Conservation (phyloP, 2,329 filamentous ascomycete species). For the Periconia sp. region DNA sequence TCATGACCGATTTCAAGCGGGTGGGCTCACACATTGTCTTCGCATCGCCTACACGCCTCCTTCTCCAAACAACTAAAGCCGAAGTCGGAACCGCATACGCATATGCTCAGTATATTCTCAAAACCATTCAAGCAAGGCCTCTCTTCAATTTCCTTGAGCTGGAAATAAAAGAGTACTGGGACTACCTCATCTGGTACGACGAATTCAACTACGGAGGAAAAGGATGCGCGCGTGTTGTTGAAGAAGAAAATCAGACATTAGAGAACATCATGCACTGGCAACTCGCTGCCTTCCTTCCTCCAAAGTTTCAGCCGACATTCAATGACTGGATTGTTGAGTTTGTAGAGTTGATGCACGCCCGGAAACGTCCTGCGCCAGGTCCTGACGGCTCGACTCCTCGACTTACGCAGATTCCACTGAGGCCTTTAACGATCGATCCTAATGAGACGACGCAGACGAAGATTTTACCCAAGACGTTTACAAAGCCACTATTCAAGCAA, state of each 20-base stretch:
- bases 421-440: slow-evolving; percentile 59
- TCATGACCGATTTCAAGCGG: slow-evolving; percentile 95
- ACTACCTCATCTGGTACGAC: slow-evolving; percentile 98
- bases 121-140: slow-evolving; percentile 93
- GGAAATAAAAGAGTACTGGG: slow-evolving; percentile 98
- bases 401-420: slow-evolving; percentile 66
- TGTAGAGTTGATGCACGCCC: slow-evolving; percentile 87
- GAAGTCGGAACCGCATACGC: slow-evolving; percentile 97
- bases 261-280: slow-evolving; percentile 99
- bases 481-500: slow-evolving; percentile 88
- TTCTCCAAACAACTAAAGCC: slow-evolving; percentile 94
- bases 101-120: slow-evolving; percentile 96
- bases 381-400: slow-evolving; percentile 60
- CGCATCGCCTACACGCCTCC: slow-evolving; percentile 83
- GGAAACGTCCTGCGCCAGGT: slow-evolving; percentile 67
- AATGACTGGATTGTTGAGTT: slow-evolving; percentile 94
- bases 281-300: slow-evolving; percentile 85
- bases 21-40: slow-evolving; percentile 97
- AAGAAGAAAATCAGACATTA: slow-evolving; percentile 76
- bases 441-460: slow-evolving; percentile 66
- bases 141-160: slow-evolving; percentile 97
- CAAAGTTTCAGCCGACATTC: slow-evolving; percentile 81
- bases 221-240: slow-evolving; percentile 80
- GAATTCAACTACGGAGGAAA: slow-evolving; percentile 99
- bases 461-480: slow-evolving; percentile 81